phyloP scores from a whole-genome alignment of 139 green algal genomes.

The Volvox africanus region DNA sequence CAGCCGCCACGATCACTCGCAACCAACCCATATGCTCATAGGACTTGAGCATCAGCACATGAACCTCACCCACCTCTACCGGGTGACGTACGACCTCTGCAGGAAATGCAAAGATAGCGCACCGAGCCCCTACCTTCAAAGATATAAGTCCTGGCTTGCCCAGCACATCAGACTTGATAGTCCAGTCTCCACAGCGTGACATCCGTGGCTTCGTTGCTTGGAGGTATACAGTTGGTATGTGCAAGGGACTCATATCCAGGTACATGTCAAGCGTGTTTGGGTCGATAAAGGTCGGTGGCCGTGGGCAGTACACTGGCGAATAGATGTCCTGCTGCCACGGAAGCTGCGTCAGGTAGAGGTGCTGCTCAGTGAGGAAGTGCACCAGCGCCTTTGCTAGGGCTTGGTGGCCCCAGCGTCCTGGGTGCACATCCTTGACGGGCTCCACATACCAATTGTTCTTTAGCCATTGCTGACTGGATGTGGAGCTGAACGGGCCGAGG shows the following conservation, averaged over 20 bases:
- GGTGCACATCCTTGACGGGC: background rate
- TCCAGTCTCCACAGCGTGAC: background rate
- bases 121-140: background rate
- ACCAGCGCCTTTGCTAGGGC: background rate
- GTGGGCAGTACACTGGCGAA: background rate
- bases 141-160: constrained; percentile 7
- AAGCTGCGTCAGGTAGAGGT: background rate
- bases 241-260: background rate
- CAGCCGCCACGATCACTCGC: background rate
- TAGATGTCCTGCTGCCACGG: background rate
- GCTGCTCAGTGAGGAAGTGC: background rate
- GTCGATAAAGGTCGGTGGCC: background rate
- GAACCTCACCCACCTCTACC: background rate
- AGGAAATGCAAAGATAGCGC: background rate
- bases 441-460: background rate
- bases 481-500: constrained; percentile 1
- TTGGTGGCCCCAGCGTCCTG: background rate
- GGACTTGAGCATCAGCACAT: constrained; percentile 1
- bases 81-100: background rate
- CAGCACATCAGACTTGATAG: background rate
- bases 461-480: background rate
- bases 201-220: background rate
- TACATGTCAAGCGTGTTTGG: background rate
- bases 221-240: background rate
- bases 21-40: background rate